phyloP scores from a whole-genome alignment of 2,329 filamentous ascomycete genomes.

The Phymatotrichopsis omnivora region DNA sequence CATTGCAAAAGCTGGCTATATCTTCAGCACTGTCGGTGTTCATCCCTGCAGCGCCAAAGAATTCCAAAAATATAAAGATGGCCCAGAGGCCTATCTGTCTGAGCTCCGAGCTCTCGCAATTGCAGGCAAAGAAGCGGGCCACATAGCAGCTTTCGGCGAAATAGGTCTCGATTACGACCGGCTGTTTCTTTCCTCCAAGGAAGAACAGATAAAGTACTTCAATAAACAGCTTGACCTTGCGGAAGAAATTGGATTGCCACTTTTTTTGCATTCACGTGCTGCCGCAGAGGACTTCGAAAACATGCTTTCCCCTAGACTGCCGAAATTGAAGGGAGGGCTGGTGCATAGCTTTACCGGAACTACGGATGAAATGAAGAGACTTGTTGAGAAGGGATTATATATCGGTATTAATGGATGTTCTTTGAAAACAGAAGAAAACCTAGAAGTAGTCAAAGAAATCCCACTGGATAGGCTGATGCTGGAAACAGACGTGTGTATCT shows the following conservation, averaged over 20 bases:
- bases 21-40: conserved; percentile 86
- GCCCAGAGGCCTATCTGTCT: conserved; percentile 43
- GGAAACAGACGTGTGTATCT: conserved; percentile 63
- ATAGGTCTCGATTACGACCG: conserved; percentile 96
- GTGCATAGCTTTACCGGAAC: conserved; percentile 95
- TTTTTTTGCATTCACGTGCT: conserved; percentile 87
- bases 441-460: conserved; percentile 70
- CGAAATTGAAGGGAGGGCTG: conserved; percentile 53
- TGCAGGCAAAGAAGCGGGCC: conserved; percentile 46
- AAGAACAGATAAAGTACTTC: conserved; percentile 76
- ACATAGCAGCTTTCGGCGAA: conserved; percentile 78
- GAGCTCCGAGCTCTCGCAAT: conserved; percentile 56
- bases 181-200: conserved; percentile 67
- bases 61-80: conserved; percentile 52
- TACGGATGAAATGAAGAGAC: conserved; percentile 66
- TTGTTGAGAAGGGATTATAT: conserved; percentile 72
- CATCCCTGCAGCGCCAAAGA: conserved; percentile 80
- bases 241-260: conserved; percentile 63
- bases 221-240: conserved; percentile 71
- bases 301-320: conserved; percentile 42
- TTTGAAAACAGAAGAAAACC: conserved; percentile 87
- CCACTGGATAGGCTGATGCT: conserved; percentile 75
- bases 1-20: conserved; percentile 52
- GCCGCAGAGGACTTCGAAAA: conserved; percentile 75
- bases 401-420: conserved; percentile 96